phyloP scores from a whole-genome alignment of 2,329 filamentous ascomycete genomes.

The Diaporthe citrichinensis region DNA sequence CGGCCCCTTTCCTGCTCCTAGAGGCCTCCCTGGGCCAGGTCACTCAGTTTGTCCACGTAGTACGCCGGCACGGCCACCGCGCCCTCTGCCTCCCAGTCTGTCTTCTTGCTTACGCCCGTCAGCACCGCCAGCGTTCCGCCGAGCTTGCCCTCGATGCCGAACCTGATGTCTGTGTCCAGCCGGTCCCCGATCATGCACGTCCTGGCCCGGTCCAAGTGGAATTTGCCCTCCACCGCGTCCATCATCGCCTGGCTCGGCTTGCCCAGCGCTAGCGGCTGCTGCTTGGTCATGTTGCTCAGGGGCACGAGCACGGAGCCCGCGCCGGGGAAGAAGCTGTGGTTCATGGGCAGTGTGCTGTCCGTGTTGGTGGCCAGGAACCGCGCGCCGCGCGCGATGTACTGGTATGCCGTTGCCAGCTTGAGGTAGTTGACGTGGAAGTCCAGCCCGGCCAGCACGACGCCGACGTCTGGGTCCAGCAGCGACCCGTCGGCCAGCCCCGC shows the following conservation, averaged over 20 bases:
- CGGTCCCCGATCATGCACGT: conserved; percentile 98
- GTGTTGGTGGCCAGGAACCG: conserved; percentile 93
- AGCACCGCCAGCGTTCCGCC: conserved; percentile 93
- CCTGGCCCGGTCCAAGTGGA: conserved; percentile 84
- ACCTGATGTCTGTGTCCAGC: conserved; percentile 95
- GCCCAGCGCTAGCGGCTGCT: conserved; percentile 83
- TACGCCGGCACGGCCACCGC: conserved; percentile 81
- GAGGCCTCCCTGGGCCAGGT: conserved; percentile 63
- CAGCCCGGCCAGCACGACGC: conserved; percentile 88
- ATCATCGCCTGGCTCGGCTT: conserved; percentile 99
- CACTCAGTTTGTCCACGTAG: conserved; percentile 88
- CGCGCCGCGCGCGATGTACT: conserved; percentile 87
- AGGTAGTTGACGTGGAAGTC: conserved; percentile 98
- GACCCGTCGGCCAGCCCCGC: conserved; percentile 81
- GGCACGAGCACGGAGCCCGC: conserved; percentile 87
- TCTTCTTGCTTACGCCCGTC: conserved; percentile 89
- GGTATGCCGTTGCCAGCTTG: conserved; percentile 86
- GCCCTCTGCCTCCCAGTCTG: conserved; percentile 81
- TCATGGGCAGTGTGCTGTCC: conserved; percentile 89
- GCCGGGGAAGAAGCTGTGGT: conserved; percentile 88
- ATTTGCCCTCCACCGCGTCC: conserved; percentile 98
- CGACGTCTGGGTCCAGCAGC: conserved; percentile 87
- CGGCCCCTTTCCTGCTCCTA: neutral
- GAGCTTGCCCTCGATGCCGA: conserved; percentile 90
- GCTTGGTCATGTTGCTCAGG: conserved; percentile 78